A percentile compares a stretch with the other conserved stretches of the same genome.
Evolutionary conservation across 129 eudicot species (phyloP).

Genomic region (Sambucus nigra): DNA sequence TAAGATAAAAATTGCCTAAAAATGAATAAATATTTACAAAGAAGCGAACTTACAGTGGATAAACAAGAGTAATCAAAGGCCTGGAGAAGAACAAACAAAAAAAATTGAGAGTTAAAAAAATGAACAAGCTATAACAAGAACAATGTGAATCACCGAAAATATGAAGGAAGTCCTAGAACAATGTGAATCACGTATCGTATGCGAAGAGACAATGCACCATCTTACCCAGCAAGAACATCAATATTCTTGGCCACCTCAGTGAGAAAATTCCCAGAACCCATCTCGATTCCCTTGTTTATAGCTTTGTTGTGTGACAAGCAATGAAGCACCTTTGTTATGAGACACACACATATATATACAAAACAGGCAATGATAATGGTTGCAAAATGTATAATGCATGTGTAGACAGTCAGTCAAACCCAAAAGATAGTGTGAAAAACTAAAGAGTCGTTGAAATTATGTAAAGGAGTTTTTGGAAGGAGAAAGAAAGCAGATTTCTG

Average conservation of each 20-base stretch:
- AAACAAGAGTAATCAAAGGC: conserved; percentile 83
- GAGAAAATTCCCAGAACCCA: conserved; percentile 57
- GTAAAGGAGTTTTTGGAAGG: conserved; percentile 19
- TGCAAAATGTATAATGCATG: conserved; percentile 2
- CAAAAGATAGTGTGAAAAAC: conserved; percentile 12
- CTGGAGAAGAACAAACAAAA: conserved; percentile 29
- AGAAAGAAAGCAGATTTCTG: conserved; percentile 20
- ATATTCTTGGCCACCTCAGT: conserved; percentile 77
- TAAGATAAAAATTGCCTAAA: no score
- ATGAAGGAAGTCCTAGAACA: no score
- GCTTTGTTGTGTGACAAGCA: conserved; percentile 14
- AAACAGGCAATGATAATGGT: background rate
- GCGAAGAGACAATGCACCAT: background rate
- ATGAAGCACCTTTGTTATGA: no score
- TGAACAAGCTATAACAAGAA: background rate
- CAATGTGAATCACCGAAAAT: background rate
- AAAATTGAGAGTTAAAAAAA: background rate
- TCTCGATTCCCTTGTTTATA: conserved; percentile 5
- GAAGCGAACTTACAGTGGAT: conserved; percentile 62
- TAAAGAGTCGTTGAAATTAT: conserved; percentile 19
- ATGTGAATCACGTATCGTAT: background rate
- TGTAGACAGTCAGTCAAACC: background rate
- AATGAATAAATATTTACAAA: background rate
- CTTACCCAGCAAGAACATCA: conserved; percentile 82
- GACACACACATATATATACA: background rate